Conservation (phyloP, 441 rosid genomes). For the Metrosideros polymorpha region DNA sequence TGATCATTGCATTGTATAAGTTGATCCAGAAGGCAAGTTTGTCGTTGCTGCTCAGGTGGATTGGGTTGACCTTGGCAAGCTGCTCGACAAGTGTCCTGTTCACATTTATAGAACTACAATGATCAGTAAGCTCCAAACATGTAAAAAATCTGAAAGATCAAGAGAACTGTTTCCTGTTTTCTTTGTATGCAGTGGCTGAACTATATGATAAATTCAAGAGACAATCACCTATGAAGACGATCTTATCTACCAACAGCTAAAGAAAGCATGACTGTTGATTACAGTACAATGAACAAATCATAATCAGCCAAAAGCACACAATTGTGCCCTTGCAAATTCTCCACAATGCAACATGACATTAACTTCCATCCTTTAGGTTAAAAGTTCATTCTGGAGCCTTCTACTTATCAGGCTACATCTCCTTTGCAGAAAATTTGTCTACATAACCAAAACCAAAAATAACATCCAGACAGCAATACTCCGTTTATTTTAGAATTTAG, state of each 20-base stretch:
- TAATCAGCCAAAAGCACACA: not conserved
- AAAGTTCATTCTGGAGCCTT: not conserved
- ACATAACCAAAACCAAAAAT: not conserved
- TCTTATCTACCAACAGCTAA: not conserved
- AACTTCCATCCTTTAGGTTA: not conserved
- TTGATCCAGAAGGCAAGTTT: conserved; percentile 79
- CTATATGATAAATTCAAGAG: not conserved
- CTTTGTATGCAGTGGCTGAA: not conserved
- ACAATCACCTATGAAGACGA: not conserved
- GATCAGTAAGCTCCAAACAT: not conserved
- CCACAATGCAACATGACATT: not conserved
- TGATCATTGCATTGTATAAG: conserved; percentile 61
- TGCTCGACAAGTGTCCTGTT: conserved; percentile 29
- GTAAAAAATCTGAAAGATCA: not conserved
- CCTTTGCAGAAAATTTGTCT: not conserved
- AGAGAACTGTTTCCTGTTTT: not conserved
- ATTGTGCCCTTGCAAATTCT: not conserved
- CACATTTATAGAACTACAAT: not conserved
- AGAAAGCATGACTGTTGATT: not conserved
- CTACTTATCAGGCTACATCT: not conserved
- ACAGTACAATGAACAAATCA: not conserved
- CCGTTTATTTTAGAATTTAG: not conserved
- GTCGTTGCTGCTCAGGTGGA: conserved; percentile 47
- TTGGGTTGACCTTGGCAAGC: conserved; percentile 34
- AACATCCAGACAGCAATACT: not conserved